Conservation (phyloP, 179 eudicot species). For the Monotropa hypopitys region DNA sequence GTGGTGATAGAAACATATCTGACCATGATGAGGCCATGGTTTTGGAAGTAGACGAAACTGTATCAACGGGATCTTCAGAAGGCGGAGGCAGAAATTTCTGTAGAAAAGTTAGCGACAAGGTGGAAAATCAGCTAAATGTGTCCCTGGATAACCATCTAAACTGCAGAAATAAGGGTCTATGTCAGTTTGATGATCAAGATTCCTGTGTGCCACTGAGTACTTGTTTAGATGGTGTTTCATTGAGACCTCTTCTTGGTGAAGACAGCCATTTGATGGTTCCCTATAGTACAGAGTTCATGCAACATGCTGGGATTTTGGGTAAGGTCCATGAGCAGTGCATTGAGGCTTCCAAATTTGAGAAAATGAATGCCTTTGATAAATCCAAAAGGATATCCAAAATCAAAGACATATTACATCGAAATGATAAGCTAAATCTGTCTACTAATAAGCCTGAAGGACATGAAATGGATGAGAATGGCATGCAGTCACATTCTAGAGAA, state of each 20-base stretch:
- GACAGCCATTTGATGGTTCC: slow-evolving; percentile 9
- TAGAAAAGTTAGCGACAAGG: slow-evolving; percentile 4
- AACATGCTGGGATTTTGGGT: background rate
- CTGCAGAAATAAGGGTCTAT: slow-evolving; percentile 1
- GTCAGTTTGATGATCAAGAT: background rate
- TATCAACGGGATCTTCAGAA: slow-evolving; percentile 14
- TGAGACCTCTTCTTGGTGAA: background rate
- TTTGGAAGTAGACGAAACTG: slow-evolving; percentile 2
- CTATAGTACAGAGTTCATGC: slow-evolving; percentile 1
- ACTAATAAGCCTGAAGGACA: slow-evolving; percentile 1
- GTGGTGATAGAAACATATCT: slow-evolving; percentile 16
- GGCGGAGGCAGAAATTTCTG: slow-evolving; percentile 11
- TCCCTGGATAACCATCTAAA: slow-evolving; percentile 3
- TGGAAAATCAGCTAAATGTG: slow-evolving; percentile 1
- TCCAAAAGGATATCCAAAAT: slow-evolving; percentile 25
- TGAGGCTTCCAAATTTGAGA: slow-evolving; percentile 1
- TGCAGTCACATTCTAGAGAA: slow-evolving; percentile 9
- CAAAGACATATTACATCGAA: slow-evolving; percentile 16
- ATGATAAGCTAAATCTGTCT: slow-evolving; percentile 7
- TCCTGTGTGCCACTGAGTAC: background rate
- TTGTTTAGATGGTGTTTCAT: background rate
- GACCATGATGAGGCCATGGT: slow-evolving; percentile 15
- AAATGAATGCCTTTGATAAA: slow-evolving; percentile 22
- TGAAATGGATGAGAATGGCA: slow-evolving; percentile 8
- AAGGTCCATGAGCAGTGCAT: slow-evolving; percentile 7